Percentiles rank a stretch among this genome's conserved stretches.
These are phyloP conservation scores for Boletus fagicola DNA, from an alignment of 768 basidiomycete genomes.

Conservation along the genomic window DNA sequence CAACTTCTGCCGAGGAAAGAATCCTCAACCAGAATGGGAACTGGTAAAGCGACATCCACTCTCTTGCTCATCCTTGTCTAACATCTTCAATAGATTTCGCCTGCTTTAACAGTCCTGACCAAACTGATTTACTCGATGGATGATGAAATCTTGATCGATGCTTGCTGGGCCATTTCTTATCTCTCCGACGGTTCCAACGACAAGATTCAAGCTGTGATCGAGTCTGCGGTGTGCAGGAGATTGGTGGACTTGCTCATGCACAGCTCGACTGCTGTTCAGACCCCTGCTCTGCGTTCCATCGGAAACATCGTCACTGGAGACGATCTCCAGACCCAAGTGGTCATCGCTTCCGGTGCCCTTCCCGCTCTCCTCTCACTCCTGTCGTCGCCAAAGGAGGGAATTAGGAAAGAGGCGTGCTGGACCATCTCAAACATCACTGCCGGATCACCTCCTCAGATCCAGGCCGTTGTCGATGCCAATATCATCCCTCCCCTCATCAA, in stretches of 20 bases:
- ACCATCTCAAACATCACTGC: constrained; percentile 99
- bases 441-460: constrained; percentile 95
- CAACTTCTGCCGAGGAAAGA: constrained; percentile 98
- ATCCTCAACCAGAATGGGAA: constrained; percentile 98
- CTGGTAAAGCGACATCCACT: constrained; percentile 54
- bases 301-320: constrained; percentile 99
- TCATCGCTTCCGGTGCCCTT: constrained; percentile 96
- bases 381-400: constrained; percentile 97
- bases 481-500: constrained; percentile 98
- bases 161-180: constrained; percentile 99
- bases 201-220: constrained; percentile 99
- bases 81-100: constrained; percentile 73
- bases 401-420: constrained; percentile 99
- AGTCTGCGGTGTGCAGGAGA: constrained; percentile 95
- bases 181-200: constrained; percentile 98
- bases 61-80: constrained; percentile 12
- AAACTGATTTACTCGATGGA: constrained; percentile 99
- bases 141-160: constrained; percentile 98
- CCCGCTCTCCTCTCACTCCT: constrained; percentile 90
- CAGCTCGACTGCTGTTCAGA: constrained; percentile 92
- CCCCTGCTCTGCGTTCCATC: constrained; percentile 95
- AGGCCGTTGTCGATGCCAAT: constrained; percentile 95
- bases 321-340: constrained; percentile 98
- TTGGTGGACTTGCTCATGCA: constrained; percentile 97
- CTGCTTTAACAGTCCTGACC: constrained; percentile 92